Base-by-base conservation (phyloP, 1,284 basidiomycete species). In the Pascua guehoae region DNA sequence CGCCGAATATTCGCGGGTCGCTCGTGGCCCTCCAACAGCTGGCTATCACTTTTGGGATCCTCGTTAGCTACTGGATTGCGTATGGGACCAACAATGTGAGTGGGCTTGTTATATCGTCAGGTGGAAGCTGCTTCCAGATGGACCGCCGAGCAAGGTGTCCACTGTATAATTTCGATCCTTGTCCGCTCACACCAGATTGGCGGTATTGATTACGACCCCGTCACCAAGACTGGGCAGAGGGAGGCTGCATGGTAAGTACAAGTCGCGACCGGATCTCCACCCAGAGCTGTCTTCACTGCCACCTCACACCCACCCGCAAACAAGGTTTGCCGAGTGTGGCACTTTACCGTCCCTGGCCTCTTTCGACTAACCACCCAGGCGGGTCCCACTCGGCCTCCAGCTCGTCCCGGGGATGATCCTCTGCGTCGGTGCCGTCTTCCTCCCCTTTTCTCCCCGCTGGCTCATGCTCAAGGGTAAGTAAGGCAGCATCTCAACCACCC, bases 21-120 rank as follows among this genome's bases (percentile, higher is more conserved):
- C 79, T 91, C 41, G 88, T 91, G 45, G 87, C 87, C 4, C 81
- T 91, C 12, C 88, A 91, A 70, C 89, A 91, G 68, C 79, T 90
- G 11, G 85, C 86, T 5, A 90, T 90, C 69, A 87, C 87, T 1
- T 87, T 87, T 64, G 85, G 86, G 60, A 73, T 72, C 48, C 55
- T 73, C 16, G 16, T 62, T 39, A 53, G 51, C 4, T 88, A 87
- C 79, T 88, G 86, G 86, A 87, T 88, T 61, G 85, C 60, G 10
- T 68, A 65, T 47, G 84, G 65, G 38, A 86, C 86, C 7, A 32
- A 32, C 24, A 32, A 32, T 32, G 84, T 73, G 87, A 62, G 67
- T 61, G 1, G 2, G 15, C 42, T 17, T 44, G 16, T 37, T 8
- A 8, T 7, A 40, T 9, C n/a, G n/a, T n/a, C n/a, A n/a, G n/a